These are phyloP conservation scores for Alternaria conjuncta DNA, from an alignment of 2,329 filamentous ascomycete genomes.

Conservation along the genomic window DNA sequence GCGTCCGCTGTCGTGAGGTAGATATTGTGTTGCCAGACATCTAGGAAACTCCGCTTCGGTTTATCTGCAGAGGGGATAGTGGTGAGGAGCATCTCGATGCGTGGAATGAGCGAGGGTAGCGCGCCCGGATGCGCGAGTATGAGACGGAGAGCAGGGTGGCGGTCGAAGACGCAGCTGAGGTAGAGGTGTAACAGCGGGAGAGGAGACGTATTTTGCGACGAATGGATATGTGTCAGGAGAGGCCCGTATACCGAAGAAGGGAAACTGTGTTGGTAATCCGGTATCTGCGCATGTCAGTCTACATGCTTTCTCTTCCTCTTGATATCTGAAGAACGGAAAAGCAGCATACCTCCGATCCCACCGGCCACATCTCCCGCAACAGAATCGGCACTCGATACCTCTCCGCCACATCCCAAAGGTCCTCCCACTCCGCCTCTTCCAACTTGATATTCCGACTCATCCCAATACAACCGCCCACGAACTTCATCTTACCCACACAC, in stretches of 20 bases:
- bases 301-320: neutral
- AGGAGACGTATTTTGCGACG: conserved; percentile 60
- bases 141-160: conserved; percentile 61
- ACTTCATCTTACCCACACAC: conserved; percentile 53
- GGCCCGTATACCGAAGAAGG: conserved; percentile 18
- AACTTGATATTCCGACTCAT: conserved; percentile 49
- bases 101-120: conserved; percentile 63
- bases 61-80: conserved; percentile 22
- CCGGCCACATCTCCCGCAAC: conserved; percentile 30
- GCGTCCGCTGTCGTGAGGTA: conserved; percentile 65
- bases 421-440: conserved; percentile 53
- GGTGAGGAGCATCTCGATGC: conserved; percentile 45
- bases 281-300: conserved; percentile 11
- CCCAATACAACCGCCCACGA: conserved; percentile 58
- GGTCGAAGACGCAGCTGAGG: conserved; percentile 62
- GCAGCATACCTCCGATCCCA: conserved; percentile 18
- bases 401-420: conserved; percentile 51
- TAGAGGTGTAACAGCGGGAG: conserved; percentile 59
- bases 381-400: conserved; percentile 50
- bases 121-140: conserved; percentile 61
- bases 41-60: conserved; percentile 47
- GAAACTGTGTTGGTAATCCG: conserved; percentile 19
- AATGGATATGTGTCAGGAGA: conserved; percentile 37
- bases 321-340: neutral
- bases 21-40: conserved; percentile 63